Percentiles rank a stretch among this genome's conserved stretches.
phyloP scores from a whole-genome alignment of 805 yeast genomes.

The Yamadazyma olivae region DNA sequence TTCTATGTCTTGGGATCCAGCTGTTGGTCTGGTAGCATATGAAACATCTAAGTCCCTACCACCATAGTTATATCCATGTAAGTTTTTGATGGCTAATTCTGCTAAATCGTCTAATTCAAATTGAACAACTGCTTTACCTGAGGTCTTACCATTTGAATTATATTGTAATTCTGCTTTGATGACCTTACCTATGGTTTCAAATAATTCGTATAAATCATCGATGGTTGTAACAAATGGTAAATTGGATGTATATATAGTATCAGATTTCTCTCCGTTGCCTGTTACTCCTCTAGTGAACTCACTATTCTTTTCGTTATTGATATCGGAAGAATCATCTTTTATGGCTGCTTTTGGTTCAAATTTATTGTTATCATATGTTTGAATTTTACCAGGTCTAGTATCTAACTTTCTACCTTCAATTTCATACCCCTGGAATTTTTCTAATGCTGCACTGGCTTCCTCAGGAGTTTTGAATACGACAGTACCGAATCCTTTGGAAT shows the following conservation, averaged over 20 bases:
- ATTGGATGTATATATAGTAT: conserved; percentile 63
- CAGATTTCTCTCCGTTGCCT: conserved; percentile 53
- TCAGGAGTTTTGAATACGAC: conserved; percentile 65
- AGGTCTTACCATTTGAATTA: conserved; percentile 52
- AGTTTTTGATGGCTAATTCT: conserved; percentile 66
- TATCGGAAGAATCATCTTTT: conserved; percentile 5
- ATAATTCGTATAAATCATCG: conserved; percentile 79
- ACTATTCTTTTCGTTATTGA: conserved; percentile 30
- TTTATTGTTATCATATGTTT: conserved; percentile 4
- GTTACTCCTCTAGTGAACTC: conserved; percentile 65
- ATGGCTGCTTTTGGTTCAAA: conserved; percentile 7
- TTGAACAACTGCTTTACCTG: conserved; percentile 84
- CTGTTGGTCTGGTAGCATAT: too few relatives aligned
- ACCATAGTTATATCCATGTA: conserved; percentile 82
- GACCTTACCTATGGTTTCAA: conserved; percentile 79
- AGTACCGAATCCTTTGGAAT: conserved; percentile 84
- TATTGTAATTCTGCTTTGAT: conserved; percentile 72
- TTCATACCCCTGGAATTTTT: conserved; percentile 62
- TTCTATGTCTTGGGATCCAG: too few relatives aligned
- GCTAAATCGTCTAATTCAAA: conserved; percentile 68
- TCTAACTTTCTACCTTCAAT: conserved; percentile 76
- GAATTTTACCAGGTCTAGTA: conserved; percentile 63
- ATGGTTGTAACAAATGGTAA: conserved; percentile 88
- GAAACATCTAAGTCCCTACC: conserved; percentile 68
- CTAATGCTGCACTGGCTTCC: conserved; percentile 72